These are phyloP conservation scores for Wilhelminamyces savonicus DNA, from an alignment of 805 yeast genomes.

Conservation along the genomic window DNA sequence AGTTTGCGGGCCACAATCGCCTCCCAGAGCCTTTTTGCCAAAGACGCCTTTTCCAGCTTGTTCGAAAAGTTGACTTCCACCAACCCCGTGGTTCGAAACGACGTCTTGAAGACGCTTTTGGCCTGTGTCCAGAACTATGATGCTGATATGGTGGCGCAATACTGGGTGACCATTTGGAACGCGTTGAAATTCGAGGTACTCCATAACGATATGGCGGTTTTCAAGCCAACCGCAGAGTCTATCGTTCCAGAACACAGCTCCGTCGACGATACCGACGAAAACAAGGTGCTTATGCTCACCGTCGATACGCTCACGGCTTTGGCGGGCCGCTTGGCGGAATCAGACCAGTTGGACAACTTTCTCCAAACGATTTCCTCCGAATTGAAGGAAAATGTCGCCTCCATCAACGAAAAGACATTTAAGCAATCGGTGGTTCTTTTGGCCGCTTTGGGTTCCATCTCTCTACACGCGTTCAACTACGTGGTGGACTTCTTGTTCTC, in stretches of 20 bases:
- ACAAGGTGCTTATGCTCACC: slow-evolving; percentile 29
- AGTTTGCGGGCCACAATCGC: slow-evolving; percentile 59
- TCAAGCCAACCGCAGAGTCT: slow-evolving; percentile 16
- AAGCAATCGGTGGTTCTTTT: slow-evolving; percentile 61
- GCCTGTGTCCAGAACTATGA: slow-evolving; percentile 51
- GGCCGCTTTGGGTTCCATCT: slow-evolving; percentile 47
- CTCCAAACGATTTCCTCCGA: slow-evolving; percentile 37
- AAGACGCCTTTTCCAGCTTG: slow-evolving; percentile 69
- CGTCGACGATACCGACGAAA: slow-evolving; percentile 30
- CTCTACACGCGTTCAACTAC: slow-evolving; percentile 39
- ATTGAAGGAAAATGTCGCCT: slow-evolving; percentile 44
- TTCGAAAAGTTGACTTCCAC: slow-evolving; percentile 77
- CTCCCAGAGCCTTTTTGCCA: slow-evolving; percentile 55
- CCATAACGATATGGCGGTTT: slow-evolving; percentile 52
- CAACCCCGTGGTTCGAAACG: slow-evolving; percentile 65
- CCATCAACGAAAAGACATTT: slow-evolving; percentile 45
- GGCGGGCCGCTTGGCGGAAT: slow-evolving; percentile 10
- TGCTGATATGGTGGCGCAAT: slow-evolving; percentile 39
- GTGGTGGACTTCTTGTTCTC: slow-evolving; percentile 32
- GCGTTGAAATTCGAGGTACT: slow-evolving; percentile 85
- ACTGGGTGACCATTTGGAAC: slow-evolving; percentile 79
- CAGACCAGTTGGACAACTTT: slow-evolving; percentile 31
- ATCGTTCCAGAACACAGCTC: slow-evolving; percentile 19
- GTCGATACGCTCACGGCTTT: too few relatives aligned
- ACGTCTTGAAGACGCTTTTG: slow-evolving; percentile 59